phyloP scores from a whole-genome alignment of 1,139 yeast species.

The Protomyces macrosporus region DNA sequence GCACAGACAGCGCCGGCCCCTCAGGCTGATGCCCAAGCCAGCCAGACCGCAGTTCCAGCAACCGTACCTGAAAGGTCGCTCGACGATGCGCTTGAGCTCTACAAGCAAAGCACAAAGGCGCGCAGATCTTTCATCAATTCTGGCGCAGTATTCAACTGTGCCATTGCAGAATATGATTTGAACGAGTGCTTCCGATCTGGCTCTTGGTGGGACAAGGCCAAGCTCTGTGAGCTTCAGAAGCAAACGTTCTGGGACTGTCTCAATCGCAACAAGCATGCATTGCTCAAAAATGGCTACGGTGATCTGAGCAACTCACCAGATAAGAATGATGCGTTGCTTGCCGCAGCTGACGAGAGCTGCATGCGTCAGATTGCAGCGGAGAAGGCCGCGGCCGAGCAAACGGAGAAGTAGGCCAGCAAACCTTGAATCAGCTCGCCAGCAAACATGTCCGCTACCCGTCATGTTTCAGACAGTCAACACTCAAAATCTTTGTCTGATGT shows the following conservation, averaged over 20 bases:
- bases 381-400: too few species aligned
- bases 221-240: conserved; percentile 20
- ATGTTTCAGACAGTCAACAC: too few species aligned
- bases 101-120: conserved; percentile 1
- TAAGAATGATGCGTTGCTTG: conserved; percentile 4
- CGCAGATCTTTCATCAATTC: conserved; percentile 16
- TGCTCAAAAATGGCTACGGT: conserved; percentile 9
- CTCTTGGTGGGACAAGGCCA: conserved; percentile 23
- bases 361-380: too few species aligned
- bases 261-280: conserved; percentile 9
- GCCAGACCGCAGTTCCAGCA: too few species aligned
- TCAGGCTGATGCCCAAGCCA: not conserved
- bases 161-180: conserved; percentile 18
- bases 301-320: conserved; percentile 4
- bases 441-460: too few species aligned
- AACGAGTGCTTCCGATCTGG: conserved; percentile 15
- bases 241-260: conserved; percentile 17
- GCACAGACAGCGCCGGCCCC: not conserved
- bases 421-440: too few species aligned
- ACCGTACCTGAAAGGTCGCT: not conserved
- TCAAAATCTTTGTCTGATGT: too few species aligned
- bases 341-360: conserved; percentile 7
- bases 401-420: too few species aligned
- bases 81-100: not conserved
- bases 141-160: conserved; percentile 23